Evolutionary conservation across 148 eudicot genomes (phyloP).

Genomic region (Amaranthus hypochondriacus): DNA sequence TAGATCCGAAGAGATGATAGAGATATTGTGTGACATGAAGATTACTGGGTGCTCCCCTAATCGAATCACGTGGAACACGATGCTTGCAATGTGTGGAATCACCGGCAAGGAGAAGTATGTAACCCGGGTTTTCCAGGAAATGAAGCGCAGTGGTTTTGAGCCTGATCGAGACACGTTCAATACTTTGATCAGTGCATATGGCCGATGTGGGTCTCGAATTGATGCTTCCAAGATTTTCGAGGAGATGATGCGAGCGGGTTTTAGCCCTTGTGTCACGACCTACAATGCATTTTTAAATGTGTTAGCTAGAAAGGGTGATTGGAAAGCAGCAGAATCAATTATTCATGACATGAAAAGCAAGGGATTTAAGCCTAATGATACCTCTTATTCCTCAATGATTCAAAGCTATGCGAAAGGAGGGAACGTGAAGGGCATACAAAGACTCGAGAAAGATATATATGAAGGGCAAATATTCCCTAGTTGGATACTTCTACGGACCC

Average conservation of each 20-base stretch:
- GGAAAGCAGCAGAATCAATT: constrained; percentile 65
- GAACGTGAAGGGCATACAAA: constrained; percentile 54
- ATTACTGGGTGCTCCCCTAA: constrained; percentile 68
- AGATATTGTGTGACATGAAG: constrained; percentile 71
- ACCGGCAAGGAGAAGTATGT: constrained; percentile 68
- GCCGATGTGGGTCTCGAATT: constrained; percentile 66
- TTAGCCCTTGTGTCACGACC: constrained; percentile 67
- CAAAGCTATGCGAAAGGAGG: constrained; percentile 77
- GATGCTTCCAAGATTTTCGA: constrained; percentile 64
- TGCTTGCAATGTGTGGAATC: constrained; percentile 74
- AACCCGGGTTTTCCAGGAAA: constrained; percentile 70
- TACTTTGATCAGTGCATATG: constrained; percentile 79
- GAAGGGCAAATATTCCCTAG: constrained; percentile 65
- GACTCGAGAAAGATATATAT: constrained; percentile 53
- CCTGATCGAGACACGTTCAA: constrained; percentile 90
- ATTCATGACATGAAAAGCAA: constrained; percentile 68
- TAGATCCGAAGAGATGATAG: constrained; percentile 64
- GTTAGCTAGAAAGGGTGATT: constrained; percentile 74
- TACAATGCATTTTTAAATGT: constrained; percentile 83
- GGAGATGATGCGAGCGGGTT: constrained; percentile 79
- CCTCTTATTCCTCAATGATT: constrained; percentile 69
- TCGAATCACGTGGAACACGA: constrained; percentile 85
- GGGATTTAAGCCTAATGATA: constrained; percentile 80
- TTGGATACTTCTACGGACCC: constrained; percentile 80
- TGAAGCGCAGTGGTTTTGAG: constrained; percentile 86